phyloP scores from a whole-genome alignment of 2,329 filamentous ascomycete species.

The Hymenoscyphus occultus region DNA sequence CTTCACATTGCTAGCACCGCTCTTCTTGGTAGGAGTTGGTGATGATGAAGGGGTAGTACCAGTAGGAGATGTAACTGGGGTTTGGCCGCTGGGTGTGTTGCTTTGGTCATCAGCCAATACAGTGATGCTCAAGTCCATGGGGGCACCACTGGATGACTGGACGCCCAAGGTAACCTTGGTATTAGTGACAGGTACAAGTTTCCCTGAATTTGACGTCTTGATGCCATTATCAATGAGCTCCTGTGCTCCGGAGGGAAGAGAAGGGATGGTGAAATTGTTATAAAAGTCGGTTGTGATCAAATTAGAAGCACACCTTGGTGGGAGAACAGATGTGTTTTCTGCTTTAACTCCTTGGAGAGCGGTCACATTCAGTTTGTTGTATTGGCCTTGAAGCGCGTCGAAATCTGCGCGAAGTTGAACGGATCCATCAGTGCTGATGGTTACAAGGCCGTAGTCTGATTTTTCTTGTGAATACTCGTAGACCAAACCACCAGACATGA shows the following conservation, averaged over 20 bases:
- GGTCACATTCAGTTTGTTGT: conserved; percentile 69
- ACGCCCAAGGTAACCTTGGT: conserved; percentile 58
- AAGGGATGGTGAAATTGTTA: conserved; percentile 75
- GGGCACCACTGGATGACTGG: conserved; percentile 50
- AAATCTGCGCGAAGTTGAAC: conserved; percentile 62
- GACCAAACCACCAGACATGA: conserved; percentile 73
- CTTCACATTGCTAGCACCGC: conserved; percentile 18
- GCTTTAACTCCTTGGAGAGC: conserved; percentile 62
- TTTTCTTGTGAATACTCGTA: conserved; percentile 77
- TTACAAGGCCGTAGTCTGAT: conserved; percentile 64
- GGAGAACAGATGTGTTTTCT: conserved; percentile 48
- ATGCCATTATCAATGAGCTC: conserved; percentile 77
- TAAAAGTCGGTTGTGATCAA: conserved; percentile 72
- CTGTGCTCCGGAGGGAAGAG: conserved; percentile 62
- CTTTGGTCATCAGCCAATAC: conserved; percentile 48
- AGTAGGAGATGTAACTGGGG: conserved; percentile 6
- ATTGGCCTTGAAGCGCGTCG: conserved; percentile 72
- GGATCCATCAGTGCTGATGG: conserved; percentile 55
- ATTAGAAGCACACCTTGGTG: conserved; percentile 62
- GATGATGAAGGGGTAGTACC: conserved; percentile 19
- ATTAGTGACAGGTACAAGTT: conserved; percentile 57
- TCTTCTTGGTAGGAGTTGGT: conserved; percentile 30
- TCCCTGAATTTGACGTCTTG: conserved; percentile 58
- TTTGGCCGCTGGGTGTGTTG: conserved; percentile 47
- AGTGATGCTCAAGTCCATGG: conserved; percentile 62